Conservation (phyloP, 2,329 filamentous ascomycete species). For the Triangularia verruculosa region DNA sequence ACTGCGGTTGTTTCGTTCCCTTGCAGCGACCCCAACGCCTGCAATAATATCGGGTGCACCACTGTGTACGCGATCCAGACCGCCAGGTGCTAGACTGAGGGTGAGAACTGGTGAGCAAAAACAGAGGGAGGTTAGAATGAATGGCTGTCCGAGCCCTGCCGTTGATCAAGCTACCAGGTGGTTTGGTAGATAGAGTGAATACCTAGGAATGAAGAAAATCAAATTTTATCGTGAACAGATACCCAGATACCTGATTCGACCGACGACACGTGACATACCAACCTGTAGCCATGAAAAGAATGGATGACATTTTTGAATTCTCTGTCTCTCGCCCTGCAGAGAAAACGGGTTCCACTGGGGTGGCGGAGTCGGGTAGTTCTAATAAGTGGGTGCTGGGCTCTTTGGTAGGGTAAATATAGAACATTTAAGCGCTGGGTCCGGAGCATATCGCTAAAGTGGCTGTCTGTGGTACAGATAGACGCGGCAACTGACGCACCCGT, state of each 20-base stretch:
- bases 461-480: not conserved
- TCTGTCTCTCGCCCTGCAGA: too few species aligned
- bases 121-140: not conserved
- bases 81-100: conserved; percentile 19
- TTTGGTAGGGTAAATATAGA: not conserved
- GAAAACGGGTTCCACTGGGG: too few species aligned
- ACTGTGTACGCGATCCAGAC: conserved; percentile 28
- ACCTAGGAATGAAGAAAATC: too few species aligned
- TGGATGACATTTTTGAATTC: too few species aligned
- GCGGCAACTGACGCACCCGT: not conserved
- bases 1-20: conserved; percentile 28
- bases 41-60: conserved; percentile 31
- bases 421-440: not conserved
- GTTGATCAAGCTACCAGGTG: too few species aligned
- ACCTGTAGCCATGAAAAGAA: too few species aligned
- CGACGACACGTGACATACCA: too few species aligned
- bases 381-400: not conserved
- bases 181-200: too few species aligned
- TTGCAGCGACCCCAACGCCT: conserved; percentile 24
- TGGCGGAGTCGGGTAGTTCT: not conserved
- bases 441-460: not conserved
- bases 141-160: too few species aligned
- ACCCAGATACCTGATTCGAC: too few species aligned
- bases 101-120: not conserved
- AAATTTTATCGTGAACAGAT: too few species aligned